Percentiles rank a stretch among this genome's conserved stretches.
Conservation (phyloP, 2,329 filamentous ascomycete species). For the Hymenoscyphus infarciens region DNA sequence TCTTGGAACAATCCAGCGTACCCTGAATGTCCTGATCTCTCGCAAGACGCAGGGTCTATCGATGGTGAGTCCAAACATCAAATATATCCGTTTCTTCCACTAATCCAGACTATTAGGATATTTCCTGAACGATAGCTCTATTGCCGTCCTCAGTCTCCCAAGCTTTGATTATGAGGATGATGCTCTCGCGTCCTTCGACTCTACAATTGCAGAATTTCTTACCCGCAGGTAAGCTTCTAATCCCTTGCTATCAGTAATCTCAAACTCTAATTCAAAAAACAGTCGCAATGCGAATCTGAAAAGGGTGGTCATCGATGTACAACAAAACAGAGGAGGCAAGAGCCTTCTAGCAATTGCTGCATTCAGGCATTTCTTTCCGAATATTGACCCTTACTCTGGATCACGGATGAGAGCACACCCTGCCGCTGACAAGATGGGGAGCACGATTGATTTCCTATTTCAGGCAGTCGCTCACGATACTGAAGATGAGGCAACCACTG, state of each 20-base stretch:
- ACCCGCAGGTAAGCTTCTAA: constrained; percentile 14
- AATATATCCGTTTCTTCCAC: neutral
- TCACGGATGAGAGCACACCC: constrained; percentile 24
- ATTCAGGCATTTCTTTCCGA: constrained; percentile 42
- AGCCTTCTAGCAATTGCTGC: constrained; percentile 53
- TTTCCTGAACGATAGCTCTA: constrained; percentile 23
- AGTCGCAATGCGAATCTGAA: constrained; percentile 46
- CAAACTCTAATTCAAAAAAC: constrained; percentile 44
- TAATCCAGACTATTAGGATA: constrained; percentile 22
- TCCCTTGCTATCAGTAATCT: neutral
- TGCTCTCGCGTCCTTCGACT: constrained; percentile 31
- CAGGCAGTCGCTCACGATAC: constrained; percentile 11
- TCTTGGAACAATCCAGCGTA: constrained; percentile 21
- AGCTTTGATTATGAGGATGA: constrained; percentile 35
- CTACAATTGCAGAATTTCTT: constrained; percentile 41
- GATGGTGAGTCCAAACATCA: constrained; percentile 13
- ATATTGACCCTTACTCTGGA: constrained; percentile 28
- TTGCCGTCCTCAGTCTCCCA: constrained; percentile 40
- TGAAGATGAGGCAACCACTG: constrained; percentile 22
- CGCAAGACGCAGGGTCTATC: constrained; percentile 23
- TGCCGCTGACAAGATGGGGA: constrained; percentile 22
- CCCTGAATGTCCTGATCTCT: constrained; percentile 19
- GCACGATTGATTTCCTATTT: constrained; percentile 25
- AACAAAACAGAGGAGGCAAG: constrained; percentile 57
- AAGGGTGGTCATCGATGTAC: constrained; percentile 60